These are phyloP conservation scores for Cyberlindnera maclurae DNA, from an alignment of 805 yeast species.

Conservation along the genomic window DNA sequence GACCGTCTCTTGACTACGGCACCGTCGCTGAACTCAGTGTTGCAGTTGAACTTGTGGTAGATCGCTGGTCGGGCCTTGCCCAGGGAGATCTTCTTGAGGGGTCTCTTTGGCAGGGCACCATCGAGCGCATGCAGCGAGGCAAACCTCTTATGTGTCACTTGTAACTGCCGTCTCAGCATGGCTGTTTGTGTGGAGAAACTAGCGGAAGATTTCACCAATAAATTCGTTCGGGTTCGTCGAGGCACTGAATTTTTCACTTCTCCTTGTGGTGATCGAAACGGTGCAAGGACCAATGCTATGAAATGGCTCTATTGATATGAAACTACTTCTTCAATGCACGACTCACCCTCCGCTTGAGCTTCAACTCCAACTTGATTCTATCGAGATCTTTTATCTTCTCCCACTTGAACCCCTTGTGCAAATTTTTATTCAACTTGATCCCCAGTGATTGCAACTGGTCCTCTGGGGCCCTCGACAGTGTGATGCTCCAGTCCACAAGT, in stretches of 20 bases:
- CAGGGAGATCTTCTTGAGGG: constrained; percentile 56
- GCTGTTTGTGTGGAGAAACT: too few species aligned
- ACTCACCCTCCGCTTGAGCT: constrained; percentile 36
- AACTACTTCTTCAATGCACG: constrained; percentile 12
- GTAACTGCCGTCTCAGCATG: neutral
- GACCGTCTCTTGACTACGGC: constrained; percentile 79
- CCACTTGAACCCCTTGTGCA: constrained; percentile 33
- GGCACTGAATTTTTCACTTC: too few species aligned
- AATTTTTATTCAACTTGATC: constrained; percentile 31
- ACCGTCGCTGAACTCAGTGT: constrained; percentile 91
- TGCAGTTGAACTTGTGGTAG: constrained; percentile 81
- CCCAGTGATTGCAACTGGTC: constrained; percentile 32
- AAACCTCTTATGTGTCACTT: neutral
- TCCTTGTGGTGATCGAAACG: too few species aligned
- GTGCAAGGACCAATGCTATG: too few species aligned
- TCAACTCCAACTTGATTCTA: constrained; percentile 38
- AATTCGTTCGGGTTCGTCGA: too few species aligned
- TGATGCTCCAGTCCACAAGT: constrained; percentile 28
- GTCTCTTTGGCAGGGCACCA: constrained; percentile 39
- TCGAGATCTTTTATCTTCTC: constrained; percentile 36
- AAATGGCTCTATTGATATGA: neutral
- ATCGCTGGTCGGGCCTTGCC: constrained; percentile 94
- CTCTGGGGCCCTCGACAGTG: constrained; percentile 27
- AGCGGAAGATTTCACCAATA: too few species aligned
- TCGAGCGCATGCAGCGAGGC: constrained; percentile 13